Evolutionary conservation across 2,329 filamentous ascomycete genomes (phyloP).

Genomic region (Penicillium sp.): DNA sequence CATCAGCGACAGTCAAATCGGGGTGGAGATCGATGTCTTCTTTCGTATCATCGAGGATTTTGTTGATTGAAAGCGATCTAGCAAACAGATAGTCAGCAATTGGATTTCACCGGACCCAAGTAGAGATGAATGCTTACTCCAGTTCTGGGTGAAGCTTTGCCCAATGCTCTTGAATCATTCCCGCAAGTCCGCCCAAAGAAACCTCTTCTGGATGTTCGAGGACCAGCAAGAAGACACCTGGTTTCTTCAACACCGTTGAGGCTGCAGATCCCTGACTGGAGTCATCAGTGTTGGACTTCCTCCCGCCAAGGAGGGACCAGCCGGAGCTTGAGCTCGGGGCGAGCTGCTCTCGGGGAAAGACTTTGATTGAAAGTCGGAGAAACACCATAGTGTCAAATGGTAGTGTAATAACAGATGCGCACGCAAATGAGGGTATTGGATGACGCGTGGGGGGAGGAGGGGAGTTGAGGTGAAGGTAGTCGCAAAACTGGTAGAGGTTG

Average conservation of each 20-base stretch:
- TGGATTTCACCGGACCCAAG: not conserved
- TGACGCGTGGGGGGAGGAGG: not conserved
- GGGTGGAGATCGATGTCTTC: constrained; percentile 33
- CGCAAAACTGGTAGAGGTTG: not conserved
- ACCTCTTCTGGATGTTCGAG: constrained; percentile 34
- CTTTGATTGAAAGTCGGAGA: constrained; percentile 38
- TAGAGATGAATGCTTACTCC: constrained; percentile 28
- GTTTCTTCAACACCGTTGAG: constrained; percentile 13
- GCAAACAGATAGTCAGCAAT: constrained; percentile 3
- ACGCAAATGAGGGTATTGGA: not conserved
- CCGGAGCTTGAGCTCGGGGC: constrained; percentile 7
- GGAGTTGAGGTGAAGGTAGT: not conserved
- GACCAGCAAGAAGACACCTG: constrained; percentile 33
- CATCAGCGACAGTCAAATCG: constrained; percentile 38
- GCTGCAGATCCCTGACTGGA: constrained; percentile 9
- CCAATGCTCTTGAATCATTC: constrained; percentile 37
- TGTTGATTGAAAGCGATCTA: constrained; percentile 39
- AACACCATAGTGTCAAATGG: constrained; percentile 30
- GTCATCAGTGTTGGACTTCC: constrained; percentile 18
- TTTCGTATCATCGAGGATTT: constrained; percentile 38
- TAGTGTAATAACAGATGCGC: rapidly evolving
- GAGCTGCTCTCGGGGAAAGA: constrained; percentile 32
- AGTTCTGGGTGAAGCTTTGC: constrained; percentile 31
- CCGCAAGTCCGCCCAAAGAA: constrained; percentile 31
- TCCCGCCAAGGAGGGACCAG: constrained; percentile 12